A percentile compares a stretch with the other conserved stretches of the same genome.
Evolutionary conservation across 345 rosid species (phyloP).

Genomic region (Arabidopsis thaliana): DNA sequence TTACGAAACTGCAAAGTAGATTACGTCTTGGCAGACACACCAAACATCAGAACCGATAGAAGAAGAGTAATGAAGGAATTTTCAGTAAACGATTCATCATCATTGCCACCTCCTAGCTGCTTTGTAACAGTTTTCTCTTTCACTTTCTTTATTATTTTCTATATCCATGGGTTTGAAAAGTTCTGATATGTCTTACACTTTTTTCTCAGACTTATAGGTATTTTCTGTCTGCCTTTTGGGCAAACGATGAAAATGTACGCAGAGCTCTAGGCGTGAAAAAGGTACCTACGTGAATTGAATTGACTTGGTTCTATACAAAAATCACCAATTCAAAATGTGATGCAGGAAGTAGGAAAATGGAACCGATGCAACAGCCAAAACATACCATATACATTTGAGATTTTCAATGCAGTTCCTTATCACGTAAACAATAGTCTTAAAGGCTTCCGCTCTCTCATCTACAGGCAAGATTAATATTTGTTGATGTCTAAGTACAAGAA

Average conservation of each 20-base stretch:
- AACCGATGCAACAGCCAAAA: conserved; percentile 35
- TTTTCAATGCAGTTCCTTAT: conserved; percentile 12
- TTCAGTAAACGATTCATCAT: conserved; percentile 32
- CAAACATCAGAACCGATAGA: conserved; percentile 10
- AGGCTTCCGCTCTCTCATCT: conserved; percentile 45
- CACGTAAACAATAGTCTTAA: conserved; percentile 34
- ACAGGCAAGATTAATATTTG: conserved; percentile 26
- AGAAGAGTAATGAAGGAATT: conserved; percentile 38
- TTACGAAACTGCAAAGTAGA: conserved; percentile 41
- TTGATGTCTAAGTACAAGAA: too few species aligned
- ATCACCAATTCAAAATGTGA: background rate
- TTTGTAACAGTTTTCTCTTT: conserved; percentile 32
- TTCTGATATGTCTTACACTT: conserved; percentile 1
- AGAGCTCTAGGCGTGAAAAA: conserved; percentile 44
- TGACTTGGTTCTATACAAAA: background rate
- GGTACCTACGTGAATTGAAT: conserved; percentile 14
- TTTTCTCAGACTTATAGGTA: conserved; percentile 39
- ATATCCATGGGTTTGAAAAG: background rate
- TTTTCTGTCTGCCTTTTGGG: conserved; percentile 45
- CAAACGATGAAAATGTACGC: conserved; percentile 47
- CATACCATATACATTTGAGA: conserved; percentile 35
- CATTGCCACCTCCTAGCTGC: conserved; percentile 43
- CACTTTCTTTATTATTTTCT: background rate
- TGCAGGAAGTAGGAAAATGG: conserved; percentile 36
- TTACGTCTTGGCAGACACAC: background rate